Percentiles rank a stretch among this genome's conserved stretches.
Evolutionary conservation across 805 yeast species (phyloP).

Genomic region (Kodamaea leandrae): DNA sequence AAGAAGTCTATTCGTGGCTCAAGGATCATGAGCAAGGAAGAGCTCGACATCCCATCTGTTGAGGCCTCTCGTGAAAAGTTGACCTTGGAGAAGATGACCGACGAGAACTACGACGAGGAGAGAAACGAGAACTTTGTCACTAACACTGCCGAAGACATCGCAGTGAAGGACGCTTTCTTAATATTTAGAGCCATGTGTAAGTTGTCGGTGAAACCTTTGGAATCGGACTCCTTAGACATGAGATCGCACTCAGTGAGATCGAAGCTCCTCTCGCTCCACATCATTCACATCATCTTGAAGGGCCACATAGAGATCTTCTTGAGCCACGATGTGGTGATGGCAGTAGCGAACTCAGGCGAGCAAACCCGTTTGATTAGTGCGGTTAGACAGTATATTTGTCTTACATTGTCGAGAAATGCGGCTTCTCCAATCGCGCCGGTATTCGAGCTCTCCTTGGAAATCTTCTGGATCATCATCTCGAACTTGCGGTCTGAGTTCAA

Average conservation of each 20-base stretch:
- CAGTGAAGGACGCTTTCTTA: constrained; percentile 86
- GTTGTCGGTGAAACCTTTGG: constrained; percentile 80
- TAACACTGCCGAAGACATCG: constrained; percentile 61
- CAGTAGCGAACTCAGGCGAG: constrained; percentile 46
- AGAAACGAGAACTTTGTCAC: constrained; percentile 44
- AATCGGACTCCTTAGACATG: constrained; percentile 74
- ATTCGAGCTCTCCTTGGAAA: constrained; percentile 86
- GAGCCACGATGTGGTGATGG: constrained; percentile 53
- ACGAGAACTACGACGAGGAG: constrained; percentile 47
- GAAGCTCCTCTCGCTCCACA: constrained; percentile 81
- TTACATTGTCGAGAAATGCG: constrained; percentile 84
- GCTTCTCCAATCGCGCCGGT: constrained; percentile 90
- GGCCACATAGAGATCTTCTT: constrained; percentile 82
- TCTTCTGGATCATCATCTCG: constrained; percentile 84
- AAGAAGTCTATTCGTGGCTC: constrained; percentile 4
- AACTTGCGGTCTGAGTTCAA: constrained; percentile 86
- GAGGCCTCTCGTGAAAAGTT: constrained; percentile 30
- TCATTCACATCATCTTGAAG: constrained; percentile 79
- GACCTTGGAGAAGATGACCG: constrained; percentile 58
- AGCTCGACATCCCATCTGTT: constrained; percentile 9
- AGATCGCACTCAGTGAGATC: constrained; percentile 91
- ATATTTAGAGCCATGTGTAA: constrained; percentile 94
- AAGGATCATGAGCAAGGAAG: constrained; percentile 13
- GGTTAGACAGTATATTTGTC: constrained; percentile 77
- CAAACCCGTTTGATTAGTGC: constrained; percentile 71